Base-by-base conservation (phyloP, 1,284 basidiomycete genomes). In the Volvariella volvacea region DNA sequence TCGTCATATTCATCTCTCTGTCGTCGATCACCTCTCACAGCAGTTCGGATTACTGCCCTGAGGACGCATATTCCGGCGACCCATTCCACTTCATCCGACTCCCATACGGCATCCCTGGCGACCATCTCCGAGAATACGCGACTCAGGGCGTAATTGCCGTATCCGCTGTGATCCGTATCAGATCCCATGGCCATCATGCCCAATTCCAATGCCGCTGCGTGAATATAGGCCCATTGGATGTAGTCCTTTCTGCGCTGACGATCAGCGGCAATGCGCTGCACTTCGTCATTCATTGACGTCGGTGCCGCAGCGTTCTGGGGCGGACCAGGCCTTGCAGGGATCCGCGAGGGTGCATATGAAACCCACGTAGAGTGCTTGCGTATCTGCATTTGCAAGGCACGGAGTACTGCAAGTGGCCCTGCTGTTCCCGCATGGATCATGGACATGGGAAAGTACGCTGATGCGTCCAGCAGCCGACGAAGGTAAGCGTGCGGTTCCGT, bases 41-140 rank as follows among this genome's bases (percentile, higher is more conserved):
- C 68, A n/a, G 68, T 71, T 43, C 74, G 60, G 44, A 77, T 78
- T 37, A 80, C 65, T 22, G 73, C 71, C 7, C 73, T 60, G 39
- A 80, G 53, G 15, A 80, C 67, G 49, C 70, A 73, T 32, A 76
- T 71, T 3, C 78, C 78, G 4, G 77, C 75, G 8, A 78, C 74
- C 77, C 78, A 80, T 52, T 80, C 77, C 34, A 78, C 78, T 52
- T 80, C 77, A 47, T 80, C 78, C 0, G 63, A 46, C 53, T 78
- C 77, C 76, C 76, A 80, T 12, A 79, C 75, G 3, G 73, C 69
- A 52, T 80, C 78, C 9, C 73, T 61, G 2, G 68, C 77, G 54
- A 76, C 66, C 67, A 73, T 70, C 53, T 77, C 73, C 0, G 73
- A 75, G 50, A 78, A 74, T 1, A 66, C 65, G 32, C 68, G 61